phyloP scores from a whole-genome alignment of 2,329 filamentous ascomycete species.

The Periconia sp. region DNA sequence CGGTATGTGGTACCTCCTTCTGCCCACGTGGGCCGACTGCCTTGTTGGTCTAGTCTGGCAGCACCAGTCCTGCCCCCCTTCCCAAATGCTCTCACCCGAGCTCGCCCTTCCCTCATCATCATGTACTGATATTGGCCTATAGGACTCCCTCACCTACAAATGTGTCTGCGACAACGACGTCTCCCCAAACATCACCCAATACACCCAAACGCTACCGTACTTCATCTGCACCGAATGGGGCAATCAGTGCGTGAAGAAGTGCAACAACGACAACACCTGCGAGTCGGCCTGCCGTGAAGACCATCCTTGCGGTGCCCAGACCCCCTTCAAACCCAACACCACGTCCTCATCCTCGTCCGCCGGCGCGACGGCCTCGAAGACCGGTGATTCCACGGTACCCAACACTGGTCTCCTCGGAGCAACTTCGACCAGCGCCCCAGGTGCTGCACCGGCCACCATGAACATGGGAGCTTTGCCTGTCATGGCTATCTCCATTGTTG shows the following conservation, averaged over 20 bases:
- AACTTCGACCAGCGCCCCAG: constrained; percentile 24
- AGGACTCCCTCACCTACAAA: constrained; percentile 66
- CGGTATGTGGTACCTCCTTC: constrained; percentile 56
- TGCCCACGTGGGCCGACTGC: too few species aligned
- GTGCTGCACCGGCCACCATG: constrained; percentile 46
- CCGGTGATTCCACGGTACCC: constrained; percentile 7
- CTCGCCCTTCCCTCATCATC: background rate
- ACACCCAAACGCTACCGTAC: constrained; percentile 79
- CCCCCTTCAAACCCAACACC: constrained; percentile 66
- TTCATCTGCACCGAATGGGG: constrained; percentile 76
- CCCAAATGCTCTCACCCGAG: background rate
- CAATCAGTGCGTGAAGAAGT: constrained; percentile 68
- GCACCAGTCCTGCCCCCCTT: too few species aligned
- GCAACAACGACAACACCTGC: constrained; percentile 65
- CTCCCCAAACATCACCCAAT: constrained; percentile 76
- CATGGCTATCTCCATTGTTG: constrained; percentile 60
- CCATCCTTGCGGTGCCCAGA: constrained; percentile 74
- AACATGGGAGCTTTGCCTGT: constrained; percentile 61
- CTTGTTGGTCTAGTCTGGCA: background rate
- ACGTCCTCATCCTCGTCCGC: constrained; percentile 54
- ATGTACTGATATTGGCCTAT: constrained; percentile 7
- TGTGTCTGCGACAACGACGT: constrained; percentile 73
- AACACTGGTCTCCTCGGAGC: constrained; percentile 36
- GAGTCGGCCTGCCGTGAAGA: too few species aligned
- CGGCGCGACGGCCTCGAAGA: constrained; percentile 35